Evolutionary conservation across 2,329 filamentous ascomycete species (phyloP).

Genomic region (Diaporthe eres): DNA sequence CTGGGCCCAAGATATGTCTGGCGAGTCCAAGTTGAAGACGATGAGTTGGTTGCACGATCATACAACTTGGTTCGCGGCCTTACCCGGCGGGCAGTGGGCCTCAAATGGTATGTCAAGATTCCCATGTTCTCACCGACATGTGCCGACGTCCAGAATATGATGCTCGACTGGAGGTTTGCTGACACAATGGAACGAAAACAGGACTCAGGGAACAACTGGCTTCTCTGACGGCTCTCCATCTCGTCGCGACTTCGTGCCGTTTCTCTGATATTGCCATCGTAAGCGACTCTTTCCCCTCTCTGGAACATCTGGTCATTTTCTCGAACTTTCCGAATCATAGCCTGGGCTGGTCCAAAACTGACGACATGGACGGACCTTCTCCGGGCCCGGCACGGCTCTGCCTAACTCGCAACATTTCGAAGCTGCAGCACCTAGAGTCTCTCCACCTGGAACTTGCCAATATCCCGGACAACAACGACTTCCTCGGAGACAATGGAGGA

Average conservation of each 20-base stretch:
- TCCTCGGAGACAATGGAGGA: neutral
- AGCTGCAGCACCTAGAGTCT: neutral
- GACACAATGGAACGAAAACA: neutral
- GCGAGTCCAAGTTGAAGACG: neutral
- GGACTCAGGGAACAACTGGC: neutral
- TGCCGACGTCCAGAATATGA: too few relatives aligned
- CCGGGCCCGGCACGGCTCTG: too few relatives aligned
- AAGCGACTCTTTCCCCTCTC: neutral
- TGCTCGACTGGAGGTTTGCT: neutral
- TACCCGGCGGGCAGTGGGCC: neutral
- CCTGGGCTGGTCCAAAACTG: neutral
- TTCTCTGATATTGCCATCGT: neutral
- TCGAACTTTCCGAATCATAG: neutral
- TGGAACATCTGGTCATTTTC: neutral
- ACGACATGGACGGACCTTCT: too few relatives aligned
- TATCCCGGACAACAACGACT: neutral
- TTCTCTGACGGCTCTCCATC: neutral
- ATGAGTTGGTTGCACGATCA: neutral
- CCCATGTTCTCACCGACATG: neutral
- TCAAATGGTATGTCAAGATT: neutral
- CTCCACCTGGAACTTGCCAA: neutral
- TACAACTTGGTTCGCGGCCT: neutral
- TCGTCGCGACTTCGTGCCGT: neutral
- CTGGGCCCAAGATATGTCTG: neutral
- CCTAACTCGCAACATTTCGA: neutral